Evolutionary conservation across 306 rosid genomes (phyloP), one percentile per base, ranked within the genome.

Genomic region (Arachis hypogaea): DNA sequence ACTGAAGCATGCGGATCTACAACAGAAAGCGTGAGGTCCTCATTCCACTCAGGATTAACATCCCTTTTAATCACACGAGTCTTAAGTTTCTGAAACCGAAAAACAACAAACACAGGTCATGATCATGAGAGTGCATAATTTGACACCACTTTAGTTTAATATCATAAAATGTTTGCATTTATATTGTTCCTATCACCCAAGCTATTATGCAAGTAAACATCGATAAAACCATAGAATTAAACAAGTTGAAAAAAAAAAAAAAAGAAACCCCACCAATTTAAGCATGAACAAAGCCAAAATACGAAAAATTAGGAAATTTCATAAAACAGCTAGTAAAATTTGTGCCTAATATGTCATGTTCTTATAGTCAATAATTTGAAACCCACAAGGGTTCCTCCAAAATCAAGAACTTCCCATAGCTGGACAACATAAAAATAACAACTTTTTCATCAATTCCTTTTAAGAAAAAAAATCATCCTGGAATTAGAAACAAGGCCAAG

Each of bases 11-110:
- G 73, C 4, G 95, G 86, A 67, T 94, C 91, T 33, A 82, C 66
- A 10, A 94, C 61, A 57, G 99, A 88, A 46, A 94, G 91, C 4
- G 99, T 92, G 63, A 94, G 93, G 77, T 94, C 97, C 89, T 94
- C 97, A 72, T 94, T 87, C 99, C 99, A 94, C 82, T 80, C 95
- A 1, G 99, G 97, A 78, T 92, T 94, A 30, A 89, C 89, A 88
- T 92, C 90, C 89, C 86, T 92, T 56, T 83, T 88, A 44, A 88
- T 87, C 75, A 94, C 85, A 5, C 92, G 88, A 7, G 97, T 92
- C 90, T 94, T 94, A 16, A 92, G 84, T 83, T 86, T 94, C 99
- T 94, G 91, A 64, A 86, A 42, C 18, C 9, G 1, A 9, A 74
- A 62, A 33, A 9, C 1, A 14, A 28, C 0, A 28, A 62, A 63